These are phyloP conservation scores for Physcomitrium patens DNA, from an alignment of 225 moss, liverwort and hornwort species.

Conservation along the genomic window DNA sequence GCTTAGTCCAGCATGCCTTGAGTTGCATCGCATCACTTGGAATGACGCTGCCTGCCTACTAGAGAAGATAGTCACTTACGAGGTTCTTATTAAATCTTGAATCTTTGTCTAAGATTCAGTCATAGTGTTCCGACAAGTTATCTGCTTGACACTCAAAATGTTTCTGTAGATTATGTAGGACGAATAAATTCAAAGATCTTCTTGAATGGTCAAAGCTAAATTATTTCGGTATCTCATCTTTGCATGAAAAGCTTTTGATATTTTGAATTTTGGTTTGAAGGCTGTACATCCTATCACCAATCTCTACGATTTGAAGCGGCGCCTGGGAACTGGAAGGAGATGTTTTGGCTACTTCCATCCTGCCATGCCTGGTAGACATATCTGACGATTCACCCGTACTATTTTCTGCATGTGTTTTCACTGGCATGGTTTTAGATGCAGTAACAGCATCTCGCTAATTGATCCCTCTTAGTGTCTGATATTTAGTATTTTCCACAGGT, in stretches of 20 bases:
- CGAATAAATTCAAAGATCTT: background rate
- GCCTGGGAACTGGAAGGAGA: conserved; percentile 84
- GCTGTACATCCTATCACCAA: conserved; percentile 96
- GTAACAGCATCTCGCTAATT: conserved; percentile 5
- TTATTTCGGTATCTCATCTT: background rate
- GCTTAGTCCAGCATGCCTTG: conserved; percentile 97
- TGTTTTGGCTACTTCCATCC: conserved; percentile 98
- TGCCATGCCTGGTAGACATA: conserved; percentile 79
- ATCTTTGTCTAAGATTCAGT: background rate
- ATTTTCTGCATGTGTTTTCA: background rate
- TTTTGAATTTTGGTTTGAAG: conserved; percentile 45
- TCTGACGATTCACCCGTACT: background rate
- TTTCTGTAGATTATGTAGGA: background rate
- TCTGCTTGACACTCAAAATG: background rate
- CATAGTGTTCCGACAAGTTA: background rate
- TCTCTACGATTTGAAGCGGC: conserved; percentile 92
- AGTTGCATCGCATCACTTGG: conserved; percentile 90
- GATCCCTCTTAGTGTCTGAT: conserved; percentile 16
- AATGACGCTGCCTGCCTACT: conserved; percentile 81
- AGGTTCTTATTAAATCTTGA: conserved; percentile 51
- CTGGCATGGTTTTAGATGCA: conserved; percentile 2
- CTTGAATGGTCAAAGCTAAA: conserved; percentile 18
- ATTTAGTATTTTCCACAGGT: conserved; percentile 52
- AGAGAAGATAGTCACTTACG: conserved; percentile 93
- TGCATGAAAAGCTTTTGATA: conserved; percentile 10